These are phyloP conservation scores for Starmerella cellae DNA, from an alignment of 805 yeast species.

Conservation along the genomic window DNA sequence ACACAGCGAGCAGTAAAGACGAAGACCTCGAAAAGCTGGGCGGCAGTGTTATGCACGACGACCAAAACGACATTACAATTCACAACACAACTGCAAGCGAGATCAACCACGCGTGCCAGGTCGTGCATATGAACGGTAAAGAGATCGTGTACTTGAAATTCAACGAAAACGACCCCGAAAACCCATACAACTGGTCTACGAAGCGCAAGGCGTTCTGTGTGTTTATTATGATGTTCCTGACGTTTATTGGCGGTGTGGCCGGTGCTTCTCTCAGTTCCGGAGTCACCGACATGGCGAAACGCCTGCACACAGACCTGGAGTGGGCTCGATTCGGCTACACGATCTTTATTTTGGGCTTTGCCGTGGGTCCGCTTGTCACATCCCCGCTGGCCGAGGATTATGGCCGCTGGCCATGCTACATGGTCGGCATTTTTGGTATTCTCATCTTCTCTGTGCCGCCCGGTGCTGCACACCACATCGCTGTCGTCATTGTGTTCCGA, in stretches of 20 bases:
- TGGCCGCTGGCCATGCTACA: constrained; percentile 41
- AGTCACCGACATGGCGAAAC: constrained; percentile 49
- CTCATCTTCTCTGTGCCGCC: constrained; percentile 33
- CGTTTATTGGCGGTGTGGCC: constrained; percentile 82
- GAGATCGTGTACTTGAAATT: constrained; percentile 38
- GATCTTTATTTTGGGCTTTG: constrained; percentile 47
- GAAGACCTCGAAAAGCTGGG: constrained; percentile 1
- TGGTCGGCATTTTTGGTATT: constrained; percentile 30
- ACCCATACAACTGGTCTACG: constrained; percentile 74
- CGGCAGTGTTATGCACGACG: background rate
- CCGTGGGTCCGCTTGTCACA: constrained; percentile 46
- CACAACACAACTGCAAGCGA: background rate
- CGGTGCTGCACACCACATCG: constrained; percentile 41
- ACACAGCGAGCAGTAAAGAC: background rate
- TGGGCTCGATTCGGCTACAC: constrained; percentile 44
- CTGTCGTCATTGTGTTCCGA: constrained; percentile 50
- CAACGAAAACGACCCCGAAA: constrained; percentile 80
- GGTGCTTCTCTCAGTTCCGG: constrained; percentile 85
- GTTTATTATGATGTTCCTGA: constrained; percentile 50
- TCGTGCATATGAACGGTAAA: constrained; percentile 9
- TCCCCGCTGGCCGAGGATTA: constrained; percentile 46
- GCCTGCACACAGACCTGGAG: constrained; percentile 56
- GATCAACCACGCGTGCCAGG: background rate
- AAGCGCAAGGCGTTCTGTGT: constrained; percentile 37
- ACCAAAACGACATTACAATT: no score